Conservation (phyloP, 2,329 filamentous ascomycete genomes). For the Sclerotinia sclerotiorum region DNA sequence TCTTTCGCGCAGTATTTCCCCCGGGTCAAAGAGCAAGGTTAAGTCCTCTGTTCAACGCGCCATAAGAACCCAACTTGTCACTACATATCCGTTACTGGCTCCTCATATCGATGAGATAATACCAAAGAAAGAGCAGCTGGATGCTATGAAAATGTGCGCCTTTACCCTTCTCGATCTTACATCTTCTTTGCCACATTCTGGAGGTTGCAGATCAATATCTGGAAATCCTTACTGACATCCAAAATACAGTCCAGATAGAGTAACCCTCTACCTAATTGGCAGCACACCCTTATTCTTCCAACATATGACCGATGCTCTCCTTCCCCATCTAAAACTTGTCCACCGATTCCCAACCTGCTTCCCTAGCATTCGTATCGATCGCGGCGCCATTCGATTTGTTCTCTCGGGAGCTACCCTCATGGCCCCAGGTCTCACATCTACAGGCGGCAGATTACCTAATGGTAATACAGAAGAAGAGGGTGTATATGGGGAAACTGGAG, state of each 20-base stretch:
- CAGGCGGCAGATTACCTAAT: slow-evolving; percentile 74
- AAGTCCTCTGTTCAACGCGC: slow-evolving; percentile 92
- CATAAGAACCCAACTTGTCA: slow-evolving; percentile 77
- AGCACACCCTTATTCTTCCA: slow-evolving; percentile 86
- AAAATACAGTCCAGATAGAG: slow-evolving; percentile 69
- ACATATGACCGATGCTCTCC: slow-evolving; percentile 67
- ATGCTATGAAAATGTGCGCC: slow-evolving; percentile 78
- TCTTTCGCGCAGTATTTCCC: slow-evolving; percentile 59
- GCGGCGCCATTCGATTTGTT: slow-evolving; percentile 95
- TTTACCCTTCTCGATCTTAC: background rate
- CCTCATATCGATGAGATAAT: slow-evolving; percentile 91
- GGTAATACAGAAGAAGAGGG: slow-evolving; percentile 42
- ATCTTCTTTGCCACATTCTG: background rate
- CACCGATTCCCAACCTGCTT: slow-evolving; percentile 88
- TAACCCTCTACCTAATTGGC: slow-evolving; percentile 83
- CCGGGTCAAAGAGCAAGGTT: slow-evolving; percentile 87
- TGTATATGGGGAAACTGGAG: slow-evolving; percentile 38
- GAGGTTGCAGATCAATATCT: background rate
- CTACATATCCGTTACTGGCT: slow-evolving; percentile 81
- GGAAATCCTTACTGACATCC: slow-evolving; percentile 21
- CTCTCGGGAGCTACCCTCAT: slow-evolving; percentile 91
- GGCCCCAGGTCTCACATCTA: slow-evolving; percentile 86
- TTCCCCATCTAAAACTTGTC: slow-evolving; percentile 86
- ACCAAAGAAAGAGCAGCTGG: slow-evolving; percentile 89
- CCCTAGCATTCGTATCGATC: slow-evolving; percentile 83